A percentile compares a stretch with the other conserved stretches of the same genome.
Evolutionary conservation across 176 grass and related monocot species (phyloP).

Genomic region (Zea luxurians): DNA sequence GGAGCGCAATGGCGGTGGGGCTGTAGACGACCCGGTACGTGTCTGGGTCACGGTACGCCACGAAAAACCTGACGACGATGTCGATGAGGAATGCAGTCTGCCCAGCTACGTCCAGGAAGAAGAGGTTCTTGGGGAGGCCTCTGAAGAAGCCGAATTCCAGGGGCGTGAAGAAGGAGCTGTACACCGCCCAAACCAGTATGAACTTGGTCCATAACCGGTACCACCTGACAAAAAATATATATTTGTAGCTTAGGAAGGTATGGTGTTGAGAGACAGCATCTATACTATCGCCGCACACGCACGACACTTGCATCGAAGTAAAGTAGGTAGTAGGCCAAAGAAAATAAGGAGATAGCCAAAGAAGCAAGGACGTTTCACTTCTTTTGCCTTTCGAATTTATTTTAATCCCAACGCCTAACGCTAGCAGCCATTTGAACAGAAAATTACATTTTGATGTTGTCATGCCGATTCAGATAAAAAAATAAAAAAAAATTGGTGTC

Average conservation of each 20-base stretch:
- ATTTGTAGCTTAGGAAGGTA: not conserved
- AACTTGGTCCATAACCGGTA: conserved; percentile 79
- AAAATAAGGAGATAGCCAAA: too few relatives aligned
- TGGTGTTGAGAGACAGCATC: not conserved
- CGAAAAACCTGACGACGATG: conserved; percentile 67
- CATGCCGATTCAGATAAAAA: too few relatives aligned
- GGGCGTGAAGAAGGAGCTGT: conserved; percentile 93
- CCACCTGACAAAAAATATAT: conserved; percentile 37
- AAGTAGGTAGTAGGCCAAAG: too few relatives aligned
- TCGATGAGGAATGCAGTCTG: conserved; percentile 78
- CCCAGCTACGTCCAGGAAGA: conserved; percentile 80
- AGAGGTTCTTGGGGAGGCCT: conserved; percentile 72
- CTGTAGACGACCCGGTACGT: conserved; percentile 66
- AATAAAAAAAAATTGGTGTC: too few relatives aligned
- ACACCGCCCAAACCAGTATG: conserved; percentile 81
- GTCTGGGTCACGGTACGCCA: conserved; percentile 78
- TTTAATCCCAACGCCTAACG: too few relatives aligned
- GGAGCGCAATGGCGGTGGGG: conserved; percentile 57
- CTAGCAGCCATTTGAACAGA: too few relatives aligned
- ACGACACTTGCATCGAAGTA: too few relatives aligned
- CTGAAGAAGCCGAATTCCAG: conserved; percentile 94
- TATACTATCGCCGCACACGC: too few relatives aligned
- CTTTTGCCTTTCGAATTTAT: too few relatives aligned
- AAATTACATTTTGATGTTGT: too few relatives aligned
- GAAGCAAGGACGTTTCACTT: too few relatives aligned